These are phyloP conservation scores for Thermothielavioides terrestris DNA, from an alignment of 495 filamentous ascomycete species.

Conservation along the genomic window DNA sequence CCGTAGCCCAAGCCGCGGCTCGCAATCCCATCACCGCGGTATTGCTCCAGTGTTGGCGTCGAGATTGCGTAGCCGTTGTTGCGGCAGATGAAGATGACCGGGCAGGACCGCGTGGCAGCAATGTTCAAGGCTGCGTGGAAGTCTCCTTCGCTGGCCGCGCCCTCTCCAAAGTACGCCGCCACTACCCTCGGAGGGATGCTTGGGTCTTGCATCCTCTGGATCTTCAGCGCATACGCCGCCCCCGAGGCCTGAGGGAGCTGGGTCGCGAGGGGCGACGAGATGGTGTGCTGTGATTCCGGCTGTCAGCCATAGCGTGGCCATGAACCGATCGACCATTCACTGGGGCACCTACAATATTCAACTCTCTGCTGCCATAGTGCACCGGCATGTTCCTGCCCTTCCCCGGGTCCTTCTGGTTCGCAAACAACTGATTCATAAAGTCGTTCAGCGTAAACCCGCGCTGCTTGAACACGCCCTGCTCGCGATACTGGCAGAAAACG, in stretches of 20 bases:
- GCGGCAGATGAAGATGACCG: slow-evolving; percentile 88
- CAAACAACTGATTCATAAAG: slow-evolving; percentile 94
- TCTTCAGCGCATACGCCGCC: slow-evolving; percentile 88
- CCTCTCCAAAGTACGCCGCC: slow-evolving; percentile 92
- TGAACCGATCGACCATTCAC: no score
- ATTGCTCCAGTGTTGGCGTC: slow-evolving; percentile 91
- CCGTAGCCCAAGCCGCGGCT: slow-evolving; percentile 93
- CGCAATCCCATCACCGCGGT: slow-evolving; percentile 93
- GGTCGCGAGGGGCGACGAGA: slow-evolving; percentile 87
- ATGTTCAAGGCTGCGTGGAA: slow-evolving; percentile 98
- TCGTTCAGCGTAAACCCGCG: slow-evolving; percentile 77
- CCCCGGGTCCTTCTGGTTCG: slow-evolving; percentile 74
- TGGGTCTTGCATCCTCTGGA: slow-evolving; percentile 69
- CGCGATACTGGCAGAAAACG: slow-evolving; percentile 90
- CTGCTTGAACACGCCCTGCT: slow-evolving; percentile 83
- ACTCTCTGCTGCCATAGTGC: slow-evolving; percentile 77
- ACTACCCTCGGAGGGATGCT: slow-evolving; percentile 56
- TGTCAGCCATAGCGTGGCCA: slow-evolving; percentile 3
- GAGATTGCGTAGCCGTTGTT: slow-evolving; percentile 98
- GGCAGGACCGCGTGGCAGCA: slow-evolving; percentile 85
- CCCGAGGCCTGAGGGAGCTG: slow-evolving; percentile 94
- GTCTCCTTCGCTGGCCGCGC: slow-evolving; percentile 94
- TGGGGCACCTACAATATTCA: slow-evolving; percentile 61
- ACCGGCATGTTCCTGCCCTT: slow-evolving; percentile 95
- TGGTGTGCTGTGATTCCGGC: slow-evolving; percentile 57